Evolutionary conservation across 352 stramenopile species (phyloP).

Genomic region (Phytopythium aichiense): DNA sequence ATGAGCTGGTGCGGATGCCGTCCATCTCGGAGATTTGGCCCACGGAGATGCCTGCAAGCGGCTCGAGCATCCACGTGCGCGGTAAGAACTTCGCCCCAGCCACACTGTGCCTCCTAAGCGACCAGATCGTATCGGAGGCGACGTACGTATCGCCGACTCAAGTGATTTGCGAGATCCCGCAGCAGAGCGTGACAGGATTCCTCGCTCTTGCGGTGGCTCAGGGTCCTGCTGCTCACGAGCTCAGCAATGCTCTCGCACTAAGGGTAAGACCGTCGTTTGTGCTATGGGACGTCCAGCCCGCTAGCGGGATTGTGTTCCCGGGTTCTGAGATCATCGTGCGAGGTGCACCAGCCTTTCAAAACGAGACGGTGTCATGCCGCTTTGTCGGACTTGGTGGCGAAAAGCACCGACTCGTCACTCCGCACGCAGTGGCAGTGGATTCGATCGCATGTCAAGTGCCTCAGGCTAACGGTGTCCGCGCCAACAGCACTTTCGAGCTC

Average conservation of each 20-base stretch:
- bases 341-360: slow-evolving; percentile 14
- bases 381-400: slow-evolving; percentile 9
- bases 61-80: slow-evolving; percentile 11
- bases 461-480: neutral
- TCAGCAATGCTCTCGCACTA: slow-evolving; percentile 7
- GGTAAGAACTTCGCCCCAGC: slow-evolving; percentile 14
- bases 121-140: slow-evolving; percentile 2
- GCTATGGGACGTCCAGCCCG: slow-evolving; percentile 20
- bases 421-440: slow-evolving; percentile 13
- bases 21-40: slow-evolving; percentile 12
- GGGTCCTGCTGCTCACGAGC: neutral
- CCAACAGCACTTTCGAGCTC: slow-evolving; percentile 4
- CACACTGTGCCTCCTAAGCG: slow-evolving; percentile 11
- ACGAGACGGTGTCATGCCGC: slow-evolving; percentile 9
- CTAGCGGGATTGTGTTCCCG: slow-evolving; percentile 16
- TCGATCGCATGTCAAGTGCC: slow-evolving; percentile 22
- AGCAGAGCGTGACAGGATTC: slow-evolving; percentile 4
- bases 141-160: slow-evolving; percentile 5
- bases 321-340: slow-evolving; percentile 21
- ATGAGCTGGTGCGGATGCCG: slow-evolving; percentile 8
- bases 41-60: slow-evolving; percentile 10
- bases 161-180: slow-evolving; percentile 9
- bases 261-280: slow-evolving; percentile 10
- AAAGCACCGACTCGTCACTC: slow-evolving; percentile 2
- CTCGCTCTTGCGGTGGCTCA: slow-evolving; percentile 15